Evolutionary conservation across 192 early-diverging fungal species (phyloP).

Genomic region (Backusella liffmaniae): DNA sequence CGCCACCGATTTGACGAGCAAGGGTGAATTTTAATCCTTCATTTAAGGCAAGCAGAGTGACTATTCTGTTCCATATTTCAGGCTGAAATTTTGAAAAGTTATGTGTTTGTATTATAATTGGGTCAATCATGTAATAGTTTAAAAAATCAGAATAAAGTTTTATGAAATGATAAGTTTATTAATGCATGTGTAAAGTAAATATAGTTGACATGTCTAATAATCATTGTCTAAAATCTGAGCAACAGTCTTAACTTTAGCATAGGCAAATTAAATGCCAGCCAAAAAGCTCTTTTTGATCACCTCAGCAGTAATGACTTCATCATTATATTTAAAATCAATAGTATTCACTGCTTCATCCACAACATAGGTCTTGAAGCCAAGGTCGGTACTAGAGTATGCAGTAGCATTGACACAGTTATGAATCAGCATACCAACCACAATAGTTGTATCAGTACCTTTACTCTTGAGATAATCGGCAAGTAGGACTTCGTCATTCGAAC

Average conservation of each 20-base stretch:
- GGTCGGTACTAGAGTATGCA: background rate
- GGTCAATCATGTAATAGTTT: no score
- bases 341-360: background rate
- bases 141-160: no score
- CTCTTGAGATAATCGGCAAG: slow-evolving; percentile 1
- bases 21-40: no score
- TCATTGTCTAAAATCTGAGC: background rate
- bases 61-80: no score
- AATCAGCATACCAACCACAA: background rate
- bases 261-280: background rate
- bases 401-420: background rate
- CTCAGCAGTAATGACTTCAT: background rate
- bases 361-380: background rate
- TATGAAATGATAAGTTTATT: no score
- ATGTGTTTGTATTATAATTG: no score
- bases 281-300: background rate
- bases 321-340: background rate
- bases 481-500: slow-evolving; percentile 39
- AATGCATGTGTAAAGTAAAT: no score
- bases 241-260: background rate
- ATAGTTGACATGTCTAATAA: background rate
- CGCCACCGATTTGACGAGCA: no score
- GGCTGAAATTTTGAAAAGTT: no score
- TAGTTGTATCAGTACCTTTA: background rate
- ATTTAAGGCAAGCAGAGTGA: no score